Evolutionary conservation across 106 monocot species (phyloP), one percentile per base, ranked within the genome.

Genomic region (Phalaenopsis equestris): DNA sequence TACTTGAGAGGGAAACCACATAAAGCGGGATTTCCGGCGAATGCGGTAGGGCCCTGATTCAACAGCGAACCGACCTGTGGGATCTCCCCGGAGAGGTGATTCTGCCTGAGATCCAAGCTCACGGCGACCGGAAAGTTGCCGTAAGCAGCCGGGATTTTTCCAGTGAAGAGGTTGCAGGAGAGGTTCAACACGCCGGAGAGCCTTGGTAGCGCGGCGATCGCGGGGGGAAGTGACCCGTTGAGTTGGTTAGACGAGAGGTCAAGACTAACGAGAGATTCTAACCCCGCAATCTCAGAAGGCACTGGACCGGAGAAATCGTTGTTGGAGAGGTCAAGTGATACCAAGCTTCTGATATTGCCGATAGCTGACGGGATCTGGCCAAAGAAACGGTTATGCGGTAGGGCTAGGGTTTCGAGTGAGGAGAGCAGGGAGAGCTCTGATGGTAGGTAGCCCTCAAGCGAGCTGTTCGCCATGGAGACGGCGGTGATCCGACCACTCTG

Each of bases 41-140:
- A 96, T 1, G 96, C 96, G 21, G 96, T 93, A 12, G 96, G 96
- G 5, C 98, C 98, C 77, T 99, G 98, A 81, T 91, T 99, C 15
- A 99, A 68, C 19, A 94, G 84, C 9, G 94, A 87, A 17, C 98
- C 98, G 2, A 89, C 88, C 84, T 88, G 87, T 1, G 94, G 98
- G 48, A 99, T 90, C 87, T 93, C 86, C 55, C 98, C 94, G 64
- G 89, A 87, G 89, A 94, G 89, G 56, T 86, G 83, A 78, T 99
- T 99, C 46, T 74, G 72, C 1, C 88, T 81, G 76, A 99, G 86
- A 55, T 99, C 98, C n/a, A 99, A 83, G 78, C 90, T 93, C 42
- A 94, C 88, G 38, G 82, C 79, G 10, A 94, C 91, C 15, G 94
- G 92, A 5, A 95, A 70, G 77, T 77, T 78, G 18, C 94, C 92